Evolutionary conservation across 371 early-diverging fungal genomes (phyloP).

Genomic region (Cokeromyces recurvatus): DNA sequence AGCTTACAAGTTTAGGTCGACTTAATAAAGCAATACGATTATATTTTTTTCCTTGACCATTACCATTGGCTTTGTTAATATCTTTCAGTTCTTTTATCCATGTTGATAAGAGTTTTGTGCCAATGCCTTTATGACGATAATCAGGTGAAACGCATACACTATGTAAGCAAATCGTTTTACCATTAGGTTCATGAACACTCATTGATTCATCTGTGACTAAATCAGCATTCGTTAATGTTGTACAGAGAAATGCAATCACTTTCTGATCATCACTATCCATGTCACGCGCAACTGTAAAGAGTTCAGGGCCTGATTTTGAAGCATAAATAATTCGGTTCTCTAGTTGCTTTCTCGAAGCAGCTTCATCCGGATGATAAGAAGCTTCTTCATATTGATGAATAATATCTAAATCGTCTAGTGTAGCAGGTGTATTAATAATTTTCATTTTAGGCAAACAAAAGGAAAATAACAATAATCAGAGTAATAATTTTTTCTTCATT

Average conservation of each 20-base stretch:
- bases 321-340: constrained; percentile 50
- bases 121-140: constrained; percentile 55
- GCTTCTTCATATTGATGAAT: constrained; percentile 31
- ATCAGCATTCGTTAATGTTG: constrained; percentile 41
- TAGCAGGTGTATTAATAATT: constrained; percentile 17
- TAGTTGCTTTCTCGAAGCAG: constrained; percentile 54
- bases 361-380: constrained; percentile 62
- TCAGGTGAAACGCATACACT: constrained; percentile 59
- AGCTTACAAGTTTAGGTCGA: constrained; percentile 43
- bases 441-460: too few relatives aligned
- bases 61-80: constrained; percentile 20
- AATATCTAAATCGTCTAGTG: constrained; percentile 23
- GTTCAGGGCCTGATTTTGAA: constrained; percentile 26
- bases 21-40: constrained; percentile 54
- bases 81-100: constrained; percentile 42
- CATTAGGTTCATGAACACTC: constrained; percentile 55
- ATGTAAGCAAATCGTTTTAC: constrained; percentile 63
- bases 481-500: too few relatives aligned
- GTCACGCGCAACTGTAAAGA: constrained; percentile 54
- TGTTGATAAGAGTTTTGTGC: constrained; percentile 37
- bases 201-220: constrained; percentile 65
- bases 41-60: constrained; percentile 15
- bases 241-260: constrained; percentile 58
- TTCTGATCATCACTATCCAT: not conserved
- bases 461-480: too few relatives aligned